Evolutionary conservation across 805 yeast species (phyloP).

Genomic region (Saturnispora ahearnii): DNA sequence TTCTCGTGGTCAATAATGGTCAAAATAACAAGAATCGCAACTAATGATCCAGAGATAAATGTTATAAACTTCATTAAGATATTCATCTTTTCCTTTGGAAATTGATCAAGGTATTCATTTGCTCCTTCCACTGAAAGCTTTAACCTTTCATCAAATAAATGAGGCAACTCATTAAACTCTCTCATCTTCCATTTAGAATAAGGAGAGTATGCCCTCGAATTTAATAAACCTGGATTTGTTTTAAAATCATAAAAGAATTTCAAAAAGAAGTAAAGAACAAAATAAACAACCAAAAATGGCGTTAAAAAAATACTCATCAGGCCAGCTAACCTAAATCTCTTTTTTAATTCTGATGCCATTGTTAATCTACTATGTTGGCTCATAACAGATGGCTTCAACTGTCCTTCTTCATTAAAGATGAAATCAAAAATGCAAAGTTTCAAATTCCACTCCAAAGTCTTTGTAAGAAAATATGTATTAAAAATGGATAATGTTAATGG

Average conservation of each 20-base stretch:
- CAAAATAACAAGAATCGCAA: slow-evolving; percentile 74
- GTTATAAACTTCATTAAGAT: slow-evolving; percentile 50
- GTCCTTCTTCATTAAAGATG: slow-evolving; percentile 77
- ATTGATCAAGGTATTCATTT: slow-evolving; percentile 75
- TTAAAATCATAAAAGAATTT: slow-evolving; percentile 89
- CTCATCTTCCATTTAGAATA: slow-evolving; percentile 92
- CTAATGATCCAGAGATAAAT: slow-evolving; percentile 79
- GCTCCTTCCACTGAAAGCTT: slow-evolving; percentile 75
- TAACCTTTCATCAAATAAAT: slow-evolving; percentile 72
- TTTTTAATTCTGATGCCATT: slow-evolving; percentile 58
- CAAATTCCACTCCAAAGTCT: slow-evolving; percentile 90
- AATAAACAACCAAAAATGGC: slow-evolving; percentile 80
- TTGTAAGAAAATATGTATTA: slow-evolving; percentile 46
- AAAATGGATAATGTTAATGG: slow-evolving; percentile 38
- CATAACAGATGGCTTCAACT: slow-evolving; percentile 59
- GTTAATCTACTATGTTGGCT: slow-evolving; percentile 61
- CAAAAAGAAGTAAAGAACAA: slow-evolving; percentile 75
- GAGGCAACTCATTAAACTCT: slow-evolving; percentile 89
- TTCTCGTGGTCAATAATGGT: slow-evolving; percentile 82
- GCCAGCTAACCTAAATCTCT: slow-evolving; percentile 84
- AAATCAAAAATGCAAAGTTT: slow-evolving; percentile 81
- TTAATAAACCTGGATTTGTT: slow-evolving; percentile 74
- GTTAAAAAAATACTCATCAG: slow-evolving; percentile 71
- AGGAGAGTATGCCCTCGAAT: slow-evolving; percentile 85
- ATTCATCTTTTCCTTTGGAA: slow-evolving; percentile 71